A percentile compares a stretch with the other conserved stretches of the same genome.
Evolutionary conservation across 225 moss, liverwort and hornwort genomes (phyloP).

Genomic region (Bryoerythrophyllum caledonicum): DNA sequence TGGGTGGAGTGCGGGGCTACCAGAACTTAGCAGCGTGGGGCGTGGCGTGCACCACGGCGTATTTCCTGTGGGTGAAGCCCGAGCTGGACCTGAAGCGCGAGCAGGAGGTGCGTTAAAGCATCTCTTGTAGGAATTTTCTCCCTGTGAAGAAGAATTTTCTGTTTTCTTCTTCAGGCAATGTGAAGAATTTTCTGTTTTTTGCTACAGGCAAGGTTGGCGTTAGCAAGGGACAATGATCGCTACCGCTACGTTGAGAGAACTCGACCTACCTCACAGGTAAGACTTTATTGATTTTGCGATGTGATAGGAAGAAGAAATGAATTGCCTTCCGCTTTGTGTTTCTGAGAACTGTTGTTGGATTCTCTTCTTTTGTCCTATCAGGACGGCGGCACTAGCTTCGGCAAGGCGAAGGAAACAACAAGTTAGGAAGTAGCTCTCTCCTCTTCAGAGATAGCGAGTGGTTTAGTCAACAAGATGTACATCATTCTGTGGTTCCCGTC

Average conservation of each 20-base stretch:
- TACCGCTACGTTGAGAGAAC: slow-evolving; percentile 70
- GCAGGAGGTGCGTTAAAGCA: slow-evolving; percentile 67
- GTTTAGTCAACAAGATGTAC: slow-evolving; percentile 19
- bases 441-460: background rate
- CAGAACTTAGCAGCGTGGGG: slow-evolving; percentile 89
- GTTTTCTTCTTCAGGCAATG: too few species aligned
- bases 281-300: too few species aligned
- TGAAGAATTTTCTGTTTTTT: too few species aligned
- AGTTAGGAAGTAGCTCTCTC: slow-evolving; percentile 18
- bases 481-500: too few species aligned
- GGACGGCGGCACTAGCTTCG: slow-evolving; percentile 46
- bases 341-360: slow-evolving; percentile 1
- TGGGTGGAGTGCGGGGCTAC: slow-evolving; percentile 86
- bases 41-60: slow-evolving; percentile 73
- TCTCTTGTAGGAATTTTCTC: background rate
- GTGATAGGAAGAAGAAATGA: too few species aligned
- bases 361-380: slow-evolving; percentile 17
- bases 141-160: too few species aligned
- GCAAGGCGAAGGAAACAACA: slow-evolving; percentile 51
- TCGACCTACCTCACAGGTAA: slow-evolving; percentile 77
- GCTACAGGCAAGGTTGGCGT: slow-evolving; percentile 67
- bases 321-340: background rate
- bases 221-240: slow-evolving; percentile 69
- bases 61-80: slow-evolving; percentile 87
- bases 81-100: slow-evolving; percentile 74